phyloP scores from a whole-genome alignment of 2,329 filamentous ascomycete species.

The Paraconiothyrium sp. region DNA sequence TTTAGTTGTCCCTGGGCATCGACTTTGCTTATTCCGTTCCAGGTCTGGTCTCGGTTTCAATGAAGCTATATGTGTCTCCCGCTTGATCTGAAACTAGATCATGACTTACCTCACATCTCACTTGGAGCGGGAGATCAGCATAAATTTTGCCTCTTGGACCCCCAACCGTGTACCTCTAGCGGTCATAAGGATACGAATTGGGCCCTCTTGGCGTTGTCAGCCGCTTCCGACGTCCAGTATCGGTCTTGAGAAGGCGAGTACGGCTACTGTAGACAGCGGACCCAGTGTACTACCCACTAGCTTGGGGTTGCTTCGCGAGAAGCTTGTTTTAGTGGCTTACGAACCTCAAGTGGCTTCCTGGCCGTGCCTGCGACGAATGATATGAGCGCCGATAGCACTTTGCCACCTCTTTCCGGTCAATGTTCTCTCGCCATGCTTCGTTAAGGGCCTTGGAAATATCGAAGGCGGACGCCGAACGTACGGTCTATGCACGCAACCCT shows the following conservation, averaged over 20 bases:
- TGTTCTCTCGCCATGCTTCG: conserved; percentile 15
- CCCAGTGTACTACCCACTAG: neutral
- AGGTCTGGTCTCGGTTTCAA: neutral
- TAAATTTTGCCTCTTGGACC: neutral
- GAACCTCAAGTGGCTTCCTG: neutral
- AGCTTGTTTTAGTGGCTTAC: conserved; percentile 10
- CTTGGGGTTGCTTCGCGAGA: conserved; percentile 11
- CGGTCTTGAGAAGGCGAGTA: neutral
- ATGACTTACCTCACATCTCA: neutral
- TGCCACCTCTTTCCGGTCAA: neutral
- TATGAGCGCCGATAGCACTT: neutral
- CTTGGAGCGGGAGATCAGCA: neutral
- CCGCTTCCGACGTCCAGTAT: conserved; percentile 12
- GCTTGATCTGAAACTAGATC: neutral
- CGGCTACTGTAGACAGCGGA: neutral
- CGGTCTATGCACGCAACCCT: conserved; percentile 13
- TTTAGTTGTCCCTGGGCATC: neutral
- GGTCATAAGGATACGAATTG: conserved; percentile 13
- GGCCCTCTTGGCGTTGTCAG: conserved; percentile 15
- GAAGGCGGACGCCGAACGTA: conserved; percentile 24
- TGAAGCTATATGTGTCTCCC: neutral
- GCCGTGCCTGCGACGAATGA: neutral
- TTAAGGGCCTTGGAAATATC: conserved; percentile 38
- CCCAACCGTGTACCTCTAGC: neutral
- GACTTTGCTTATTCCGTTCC: neutral